Base-by-base conservation (phyloP, 2,329 filamentous ascomycete species). In the Colletotrichum zoysiae region DNA sequence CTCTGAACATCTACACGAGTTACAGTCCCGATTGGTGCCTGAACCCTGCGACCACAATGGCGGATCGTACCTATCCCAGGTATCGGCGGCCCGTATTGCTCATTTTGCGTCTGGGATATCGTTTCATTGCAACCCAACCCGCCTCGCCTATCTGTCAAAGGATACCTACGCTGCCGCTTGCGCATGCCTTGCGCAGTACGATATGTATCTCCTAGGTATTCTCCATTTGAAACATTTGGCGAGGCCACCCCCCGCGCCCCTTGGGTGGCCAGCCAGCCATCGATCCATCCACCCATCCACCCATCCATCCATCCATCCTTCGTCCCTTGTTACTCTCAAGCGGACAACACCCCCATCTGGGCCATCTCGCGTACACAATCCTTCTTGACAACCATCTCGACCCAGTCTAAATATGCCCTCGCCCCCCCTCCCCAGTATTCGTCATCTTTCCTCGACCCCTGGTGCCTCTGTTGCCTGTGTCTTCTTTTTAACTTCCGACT, bases 321-420 rank as follows among this genome's bases (percentile, higher is more conserved):
- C 30, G 5, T 48, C 20, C 58, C 58, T 26, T 26, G 33, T 61
- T 48, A 14, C 20, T 50, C 8, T n/a, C 30, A 62, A 38, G 30
- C 44, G 14, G n/a, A 50, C 30, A 40, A 20, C 16, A 30, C n/a
- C 46, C 60, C 33, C 44, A 23, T 56, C 53, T 7, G n/a, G 53
- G 9, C 59, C 59, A 50, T 20, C 33, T 38, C n/a, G 46, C 46
- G 23, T 23, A 16, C 60, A 12, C 23, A 53, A 6, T 46, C 46
- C 5, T 51, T 23, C 48, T 33, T 23, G 12, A 56, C 40, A 40
- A 56, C 16, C 9, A 30, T 20, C 50, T 56, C 30, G 60, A 18
- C 48, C 59, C 30, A 26, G 50, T 53, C 63, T 51, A 55, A 57
- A 30, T 42, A 44, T 70, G n/a, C 40, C 42, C 56, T 61, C 38